A percentile compares a stretch with the other conserved stretches of the same genome.
These are phyloP conservation scores for Balansia obtecta DNA, from an alignment of 2,329 filamentous ascomycete species.

Conservation along the genomic window DNA sequence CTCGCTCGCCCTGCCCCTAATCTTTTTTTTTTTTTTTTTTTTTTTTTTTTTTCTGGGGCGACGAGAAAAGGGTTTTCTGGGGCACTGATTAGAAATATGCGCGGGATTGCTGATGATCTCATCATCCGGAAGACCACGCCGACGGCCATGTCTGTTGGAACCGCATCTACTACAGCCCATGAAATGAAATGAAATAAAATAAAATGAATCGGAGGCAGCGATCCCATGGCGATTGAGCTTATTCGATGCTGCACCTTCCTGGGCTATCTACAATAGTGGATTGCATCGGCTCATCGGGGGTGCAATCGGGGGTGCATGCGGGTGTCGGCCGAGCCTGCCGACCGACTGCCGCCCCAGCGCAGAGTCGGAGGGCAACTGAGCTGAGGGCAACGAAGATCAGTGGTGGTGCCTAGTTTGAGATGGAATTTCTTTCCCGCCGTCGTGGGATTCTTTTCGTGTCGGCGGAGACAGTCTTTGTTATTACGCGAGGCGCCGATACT, in stretches of 20 bases:
- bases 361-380: too few species aligned
- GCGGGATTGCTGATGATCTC: conserved; percentile 2
- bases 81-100: conserved; percentile 1
- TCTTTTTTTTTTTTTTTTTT: conserved; percentile 2
- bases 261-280: too few species aligned
- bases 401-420: not conserved
- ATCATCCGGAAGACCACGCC: not conserved
- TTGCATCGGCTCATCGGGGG: not conserved
- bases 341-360: conserved; percentile 1
- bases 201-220: too few species aligned
- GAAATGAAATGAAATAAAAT: too few species aligned
- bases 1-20: not conserved
- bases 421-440: too few species aligned
- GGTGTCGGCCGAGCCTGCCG: not conserved
- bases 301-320: not conserved
- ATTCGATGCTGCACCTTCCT: not conserved
- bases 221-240: not conserved
- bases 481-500: too few species aligned
- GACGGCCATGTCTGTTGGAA: not conserved
- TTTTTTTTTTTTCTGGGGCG: conserved; percentile 6
- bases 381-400: not conserved
- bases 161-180: too few species aligned
- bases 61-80: conserved; percentile 1
- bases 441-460: too few species aligned
- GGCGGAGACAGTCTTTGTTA: too few species aligned